Conservation (phyloP, 805 yeast species). For the Isabelozyma gotoi region DNA sequence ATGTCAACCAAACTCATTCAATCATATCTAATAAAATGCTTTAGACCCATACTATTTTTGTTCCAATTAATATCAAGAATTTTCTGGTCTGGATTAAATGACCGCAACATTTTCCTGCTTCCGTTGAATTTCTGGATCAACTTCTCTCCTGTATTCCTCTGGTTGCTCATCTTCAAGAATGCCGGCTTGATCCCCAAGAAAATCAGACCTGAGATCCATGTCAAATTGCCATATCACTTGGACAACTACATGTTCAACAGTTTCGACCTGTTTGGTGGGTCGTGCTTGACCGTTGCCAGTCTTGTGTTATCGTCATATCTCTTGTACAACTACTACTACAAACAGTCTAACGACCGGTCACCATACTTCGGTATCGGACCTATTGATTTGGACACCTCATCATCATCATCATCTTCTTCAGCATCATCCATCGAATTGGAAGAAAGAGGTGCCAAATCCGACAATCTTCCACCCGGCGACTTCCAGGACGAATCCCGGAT, state of each 20-base stretch:
- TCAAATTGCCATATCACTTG: constrained; percentile 40
- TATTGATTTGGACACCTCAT: background rate
- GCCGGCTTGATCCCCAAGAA: constrained; percentile 58
- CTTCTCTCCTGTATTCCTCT: constrained; percentile 52
- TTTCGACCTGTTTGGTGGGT: background rate
- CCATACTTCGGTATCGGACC: background rate
- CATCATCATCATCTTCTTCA: no score
- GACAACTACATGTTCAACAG: constrained; percentile 39
- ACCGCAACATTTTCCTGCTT: constrained; percentile 36
- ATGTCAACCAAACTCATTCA: background rate
- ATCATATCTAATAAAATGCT: background rate
- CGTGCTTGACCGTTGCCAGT: constrained; percentile 1
- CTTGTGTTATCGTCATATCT: background rate
- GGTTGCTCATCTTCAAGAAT: constrained; percentile 58
- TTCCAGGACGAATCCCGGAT: background rate
- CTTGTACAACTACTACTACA: constrained; percentile 3
- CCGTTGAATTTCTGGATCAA: constrained; percentile 46
- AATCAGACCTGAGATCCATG: constrained; percentile 57
- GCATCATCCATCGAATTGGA: background rate
- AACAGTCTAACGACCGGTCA: constrained; percentile 7
- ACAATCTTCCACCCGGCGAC: background rate
- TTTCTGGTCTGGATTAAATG: constrained; percentile 33
- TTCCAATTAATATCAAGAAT: constrained; percentile 8
- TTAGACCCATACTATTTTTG: constrained; percentile 9
- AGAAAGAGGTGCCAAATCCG: background rate